Conservation (phyloP, 2,329 filamentous ascomycete genomes). For the Beauveria caledonica region DNA sequence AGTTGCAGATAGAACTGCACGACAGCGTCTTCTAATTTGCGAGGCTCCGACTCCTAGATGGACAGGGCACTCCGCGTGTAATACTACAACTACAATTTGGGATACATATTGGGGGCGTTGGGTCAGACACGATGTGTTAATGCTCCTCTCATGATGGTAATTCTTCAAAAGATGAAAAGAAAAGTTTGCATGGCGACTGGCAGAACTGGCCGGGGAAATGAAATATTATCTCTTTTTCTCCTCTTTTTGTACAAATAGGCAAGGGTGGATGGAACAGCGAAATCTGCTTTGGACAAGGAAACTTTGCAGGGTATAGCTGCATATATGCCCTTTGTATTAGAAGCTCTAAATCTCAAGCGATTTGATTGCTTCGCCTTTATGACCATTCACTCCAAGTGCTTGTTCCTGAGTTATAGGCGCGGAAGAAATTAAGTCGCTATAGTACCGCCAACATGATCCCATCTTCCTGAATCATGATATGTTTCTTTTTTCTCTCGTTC, state of each 20-base stretch:
- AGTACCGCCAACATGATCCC: not conserved
- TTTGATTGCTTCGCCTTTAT: conserved; percentile 3
- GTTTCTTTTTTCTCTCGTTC: not conserved
- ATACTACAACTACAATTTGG: conserved; percentile 20
- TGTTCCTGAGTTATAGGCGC: not conserved
- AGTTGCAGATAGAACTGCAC: conserved; percentile 12
- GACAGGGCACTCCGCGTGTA: conserved; percentile 22
- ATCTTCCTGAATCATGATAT: not conserved
- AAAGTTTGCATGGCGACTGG: conserved; percentile 6
- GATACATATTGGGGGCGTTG: conserved; percentile 26
- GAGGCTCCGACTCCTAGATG: not conserved
- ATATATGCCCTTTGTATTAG: conserved; percentile 10
- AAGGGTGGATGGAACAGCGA: conserved; percentile 3
- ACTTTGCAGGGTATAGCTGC: not conserved
- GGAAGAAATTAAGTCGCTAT: not conserved
- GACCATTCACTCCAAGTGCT: not conserved
- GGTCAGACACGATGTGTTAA: conserved; percentile 29
- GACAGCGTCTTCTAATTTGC: not conserved
- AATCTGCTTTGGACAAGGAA: conserved; percentile 1
- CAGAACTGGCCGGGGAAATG: not conserved
- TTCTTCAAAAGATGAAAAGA: conserved; percentile 11
- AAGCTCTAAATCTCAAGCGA: conserved; percentile 4
- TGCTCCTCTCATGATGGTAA: conserved; percentile 38
- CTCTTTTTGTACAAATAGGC: not conserved
- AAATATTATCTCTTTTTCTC: not conserved